Percentiles rank a stretch among this genome's conserved stretches.
These are phyloP conservation scores for Cardamine resedifolia DNA, from an alignment of 345 rosid genomes.

Conservation along the genomic window DNA sequence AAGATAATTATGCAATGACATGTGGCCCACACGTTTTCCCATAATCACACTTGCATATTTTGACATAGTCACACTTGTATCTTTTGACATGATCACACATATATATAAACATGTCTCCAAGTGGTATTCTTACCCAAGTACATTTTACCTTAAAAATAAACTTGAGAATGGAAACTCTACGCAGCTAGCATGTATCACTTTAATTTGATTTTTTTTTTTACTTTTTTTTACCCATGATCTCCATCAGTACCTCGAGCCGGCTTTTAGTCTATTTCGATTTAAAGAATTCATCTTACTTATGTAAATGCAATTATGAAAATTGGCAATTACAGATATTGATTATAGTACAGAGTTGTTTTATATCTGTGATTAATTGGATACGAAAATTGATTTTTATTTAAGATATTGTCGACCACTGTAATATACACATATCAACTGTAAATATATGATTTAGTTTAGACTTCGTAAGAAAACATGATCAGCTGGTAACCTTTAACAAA, in stretches of 20 bases:
- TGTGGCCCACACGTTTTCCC: slow-evolving; percentile 13
- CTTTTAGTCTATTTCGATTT: too few species aligned
- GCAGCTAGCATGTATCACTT: not conserved
- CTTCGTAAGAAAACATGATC: not conserved
- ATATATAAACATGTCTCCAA: not conserved
- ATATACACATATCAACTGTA: not conserved
- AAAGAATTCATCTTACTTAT: too few species aligned
- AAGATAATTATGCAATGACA: slow-evolving; percentile 11
- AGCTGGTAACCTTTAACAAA: not conserved
- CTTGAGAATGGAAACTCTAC: not conserved
- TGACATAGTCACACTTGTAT: not conserved
- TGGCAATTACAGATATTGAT: too few species aligned
- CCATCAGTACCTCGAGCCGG: too few species aligned
- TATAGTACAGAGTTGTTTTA: not conserved
- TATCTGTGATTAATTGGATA: not conserved
- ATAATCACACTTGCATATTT: not conserved
- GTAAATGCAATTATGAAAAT: too few species aligned
- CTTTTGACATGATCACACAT: not conserved
- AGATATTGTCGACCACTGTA: not conserved
- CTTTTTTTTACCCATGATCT: too few species aligned
- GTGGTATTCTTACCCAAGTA: not conserved
- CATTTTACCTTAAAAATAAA: not conserved
- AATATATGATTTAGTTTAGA: not conserved
- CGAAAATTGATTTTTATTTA: not conserved
- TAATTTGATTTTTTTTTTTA: not conserved